A percentile compares a stretch with the other conserved stretches of the same genome.
Conservation (phyloP, 2,329 filamentous ascomycete species). For the Teratosphaeria gauchensis region DNA sequence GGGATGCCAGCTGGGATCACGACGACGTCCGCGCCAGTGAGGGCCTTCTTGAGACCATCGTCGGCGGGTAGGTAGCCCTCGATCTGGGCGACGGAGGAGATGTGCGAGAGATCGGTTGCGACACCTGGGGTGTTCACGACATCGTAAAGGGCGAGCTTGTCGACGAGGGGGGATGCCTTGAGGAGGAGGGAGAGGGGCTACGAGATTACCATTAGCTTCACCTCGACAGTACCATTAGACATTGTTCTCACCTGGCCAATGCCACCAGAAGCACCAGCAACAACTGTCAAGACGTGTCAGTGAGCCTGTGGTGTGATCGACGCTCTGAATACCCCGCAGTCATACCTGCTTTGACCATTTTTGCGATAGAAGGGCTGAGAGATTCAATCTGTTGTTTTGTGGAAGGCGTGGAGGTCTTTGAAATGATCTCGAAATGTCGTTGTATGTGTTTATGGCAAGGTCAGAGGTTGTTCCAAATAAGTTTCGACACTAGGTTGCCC, state of each 20-base stretch:
- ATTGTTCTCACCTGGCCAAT: conserved; percentile 75
- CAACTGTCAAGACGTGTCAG: conserved; percentile 38
- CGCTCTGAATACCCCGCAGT: not conserved
- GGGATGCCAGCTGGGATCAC: conserved; percentile 97
- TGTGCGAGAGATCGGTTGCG: conserved; percentile 92
- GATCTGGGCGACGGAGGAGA: conserved; percentile 81
- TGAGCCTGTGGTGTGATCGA: not conserved
- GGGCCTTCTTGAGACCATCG: conserved; percentile 71
- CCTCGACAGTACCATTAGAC: not conserved
- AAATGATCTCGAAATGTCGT: not conserved
- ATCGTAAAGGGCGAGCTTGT: conserved; percentile 96
- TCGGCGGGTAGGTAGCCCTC: conserved; percentile 80
- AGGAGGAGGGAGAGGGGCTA: conserved; percentile 93
- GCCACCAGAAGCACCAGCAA: conserved; percentile 94
- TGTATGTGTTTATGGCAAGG: not conserved
- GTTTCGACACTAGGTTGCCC: not conserved
- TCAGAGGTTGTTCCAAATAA: not conserved
- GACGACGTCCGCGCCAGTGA: conserved; percentile 90
- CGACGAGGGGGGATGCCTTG: conserved; percentile 78
- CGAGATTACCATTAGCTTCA: not conserved
- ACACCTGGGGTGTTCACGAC: conserved; percentile 98
- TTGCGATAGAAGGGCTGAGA: not conserved
- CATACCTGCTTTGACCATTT: conserved; percentile 6
- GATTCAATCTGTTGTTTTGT: not conserved
- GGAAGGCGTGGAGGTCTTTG: not conserved